phyloP scores from a whole-genome alignment of 768 basidiomycete genomes.

The Fomitopsis pulvina region DNA sequence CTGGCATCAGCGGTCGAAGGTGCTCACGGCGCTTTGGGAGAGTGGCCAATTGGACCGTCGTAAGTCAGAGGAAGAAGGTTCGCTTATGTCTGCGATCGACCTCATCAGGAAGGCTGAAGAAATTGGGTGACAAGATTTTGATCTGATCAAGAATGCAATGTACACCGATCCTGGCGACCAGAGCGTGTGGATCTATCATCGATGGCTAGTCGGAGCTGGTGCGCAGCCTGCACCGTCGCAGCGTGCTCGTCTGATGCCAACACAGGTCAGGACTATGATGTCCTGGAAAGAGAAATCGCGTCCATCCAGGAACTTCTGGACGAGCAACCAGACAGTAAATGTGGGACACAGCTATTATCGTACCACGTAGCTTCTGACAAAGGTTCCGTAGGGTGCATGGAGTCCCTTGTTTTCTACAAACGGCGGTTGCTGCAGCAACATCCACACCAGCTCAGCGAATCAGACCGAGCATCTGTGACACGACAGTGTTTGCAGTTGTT shows the following conservation, averaged over 20 bases:
- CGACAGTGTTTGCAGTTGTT: constrained; percentile 47
- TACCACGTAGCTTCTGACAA: not conserved
- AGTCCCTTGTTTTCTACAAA: constrained; percentile 83
- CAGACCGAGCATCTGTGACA: constrained; percentile 22
- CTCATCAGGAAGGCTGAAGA: too few relatives aligned
- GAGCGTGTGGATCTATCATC: constrained; percentile 96
- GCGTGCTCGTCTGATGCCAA: not conserved
- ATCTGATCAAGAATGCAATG: constrained; percentile 86
- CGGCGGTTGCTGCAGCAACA: constrained; percentile 53
- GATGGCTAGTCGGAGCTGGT: constrained; percentile 91
- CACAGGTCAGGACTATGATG: constrained; percentile 48
- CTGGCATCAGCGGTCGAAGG: constrained; percentile 95
- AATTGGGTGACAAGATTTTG: constrained; percentile 59
- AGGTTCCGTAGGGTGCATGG: constrained; percentile 78
- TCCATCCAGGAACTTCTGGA: constrained; percentile 79
- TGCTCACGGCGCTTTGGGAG: constrained; percentile 62
- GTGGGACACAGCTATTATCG: constrained; percentile 34
- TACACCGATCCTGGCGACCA: constrained; percentile 97
- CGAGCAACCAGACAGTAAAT: constrained; percentile 91
- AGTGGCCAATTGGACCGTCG: constrained; percentile 42
- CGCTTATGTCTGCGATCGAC: not conserved
- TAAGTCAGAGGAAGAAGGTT: constrained; percentile 66
- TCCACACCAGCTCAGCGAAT: constrained; percentile 26
- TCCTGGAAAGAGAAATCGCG: constrained; percentile 69
- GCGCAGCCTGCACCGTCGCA: constrained; percentile 16